These are phyloP conservation scores for Amborella trichopoda DNA, from an alignment of 164 flowering plant genomes.

Conservation along the genomic window DNA sequence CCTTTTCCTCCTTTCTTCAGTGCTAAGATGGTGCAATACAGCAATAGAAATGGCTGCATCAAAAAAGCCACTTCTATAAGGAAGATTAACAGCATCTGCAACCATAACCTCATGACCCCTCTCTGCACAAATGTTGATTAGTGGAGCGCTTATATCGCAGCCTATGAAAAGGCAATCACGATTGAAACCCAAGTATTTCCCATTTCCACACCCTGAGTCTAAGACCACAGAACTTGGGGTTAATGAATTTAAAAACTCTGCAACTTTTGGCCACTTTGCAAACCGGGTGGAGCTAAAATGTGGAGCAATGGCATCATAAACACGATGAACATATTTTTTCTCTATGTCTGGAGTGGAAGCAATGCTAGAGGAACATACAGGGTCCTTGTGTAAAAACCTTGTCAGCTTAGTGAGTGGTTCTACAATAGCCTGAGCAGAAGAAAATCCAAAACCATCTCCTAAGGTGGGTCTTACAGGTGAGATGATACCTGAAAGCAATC, in stretches of 20 bases:
- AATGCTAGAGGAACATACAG: slow-evolving; percentile 19
- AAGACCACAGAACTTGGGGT: slow-evolving; percentile 54
- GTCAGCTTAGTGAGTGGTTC: slow-evolving; percentile 13
- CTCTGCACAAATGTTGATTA: slow-evolving; percentile 63
- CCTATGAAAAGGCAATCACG: slow-evolving; percentile 67
- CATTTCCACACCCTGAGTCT: slow-evolving; percentile 97
- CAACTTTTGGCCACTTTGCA: slow-evolving; percentile 96
- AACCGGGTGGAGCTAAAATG: slow-evolving; percentile 94
- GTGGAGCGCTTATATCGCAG: slow-evolving; percentile 81
- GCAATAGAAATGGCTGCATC: slow-evolving; percentile 98
- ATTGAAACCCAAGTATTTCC: slow-evolving; percentile 80
- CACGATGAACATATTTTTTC: slow-evolving; percentile 86
- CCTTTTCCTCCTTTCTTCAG: slow-evolving; percentile 68
- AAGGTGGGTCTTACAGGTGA: slow-evolving; percentile 20
- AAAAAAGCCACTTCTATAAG: slow-evolving; percentile 69
- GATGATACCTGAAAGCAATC: slow-evolving; percentile 1
- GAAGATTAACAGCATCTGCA: slow-evolving; percentile 94
- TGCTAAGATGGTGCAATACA: slow-evolving; percentile 87
- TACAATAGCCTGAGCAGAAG: slow-evolving; percentile 13
- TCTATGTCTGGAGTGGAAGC: slow-evolving; percentile 80
- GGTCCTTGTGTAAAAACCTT: slow-evolving; percentile 3
- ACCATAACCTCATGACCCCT: slow-evolving; percentile 81
- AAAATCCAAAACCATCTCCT: slow-evolving; percentile 11
- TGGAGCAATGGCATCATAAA: slow-evolving; percentile 96
- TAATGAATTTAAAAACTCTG: slow-evolving; percentile 56